A percentile compares a stretch with the other conserved stretches of the same genome.
phyloP scores from a whole-genome alignment of 2,329 filamentous ascomycete species.

The Lachnellula cervina region DNA sequence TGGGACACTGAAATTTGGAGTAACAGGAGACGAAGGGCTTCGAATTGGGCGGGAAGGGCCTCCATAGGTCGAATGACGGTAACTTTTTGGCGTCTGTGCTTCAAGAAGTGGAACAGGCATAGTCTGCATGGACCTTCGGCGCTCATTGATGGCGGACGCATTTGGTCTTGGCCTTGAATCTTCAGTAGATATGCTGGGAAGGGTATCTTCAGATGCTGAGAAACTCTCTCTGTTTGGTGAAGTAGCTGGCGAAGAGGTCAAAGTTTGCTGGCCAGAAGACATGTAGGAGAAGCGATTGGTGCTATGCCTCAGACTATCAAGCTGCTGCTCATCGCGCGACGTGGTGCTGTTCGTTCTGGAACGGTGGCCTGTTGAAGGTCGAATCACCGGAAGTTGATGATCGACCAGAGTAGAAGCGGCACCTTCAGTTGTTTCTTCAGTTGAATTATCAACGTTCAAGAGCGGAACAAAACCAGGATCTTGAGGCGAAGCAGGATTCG shows the following conservation, averaged over 20 bases:
- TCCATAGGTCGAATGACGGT: slow-evolving; percentile 24
- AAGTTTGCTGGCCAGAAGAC: slow-evolving; percentile 56
- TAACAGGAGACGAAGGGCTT: slow-evolving; percentile 15
- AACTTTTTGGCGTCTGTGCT: slow-evolving; percentile 9
- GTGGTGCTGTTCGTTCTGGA: slow-evolving; percentile 53
- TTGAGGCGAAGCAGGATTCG: slow-evolving; percentile 18
- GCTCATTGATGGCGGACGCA: slow-evolving; percentile 25
- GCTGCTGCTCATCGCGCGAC: slow-evolving; percentile 54
- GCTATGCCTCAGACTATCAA: slow-evolving; percentile 54
- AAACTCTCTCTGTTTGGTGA: slow-evolving; percentile 54
- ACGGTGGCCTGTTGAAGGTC: slow-evolving; percentile 41
- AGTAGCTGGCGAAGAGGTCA: slow-evolving; percentile 52
- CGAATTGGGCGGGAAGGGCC: slow-evolving; percentile 5
- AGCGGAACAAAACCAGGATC: slow-evolving; percentile 12
- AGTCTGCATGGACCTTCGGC: slow-evolving; percentile 29
- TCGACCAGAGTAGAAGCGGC: slow-evolving; percentile 9
- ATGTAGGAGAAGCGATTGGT: slow-evolving; percentile 53
- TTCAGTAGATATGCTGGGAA: slow-evolving; percentile 14
- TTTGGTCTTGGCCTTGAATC: slow-evolving; percentile 23
- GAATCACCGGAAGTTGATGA: slow-evolving; percentile 3
- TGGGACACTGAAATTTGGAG: slow-evolving; percentile 31
- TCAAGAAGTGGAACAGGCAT: slow-evolving; percentile 19
- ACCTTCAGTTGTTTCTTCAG: slow-evolving; percentile 14
- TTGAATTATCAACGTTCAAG: slow-evolving; percentile 16
- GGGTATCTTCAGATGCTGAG: slow-evolving; percentile 27